phyloP scores from a whole-genome alignment of 495 filamentous ascomycete species.

The Chaetomidium leptoderma region DNA sequence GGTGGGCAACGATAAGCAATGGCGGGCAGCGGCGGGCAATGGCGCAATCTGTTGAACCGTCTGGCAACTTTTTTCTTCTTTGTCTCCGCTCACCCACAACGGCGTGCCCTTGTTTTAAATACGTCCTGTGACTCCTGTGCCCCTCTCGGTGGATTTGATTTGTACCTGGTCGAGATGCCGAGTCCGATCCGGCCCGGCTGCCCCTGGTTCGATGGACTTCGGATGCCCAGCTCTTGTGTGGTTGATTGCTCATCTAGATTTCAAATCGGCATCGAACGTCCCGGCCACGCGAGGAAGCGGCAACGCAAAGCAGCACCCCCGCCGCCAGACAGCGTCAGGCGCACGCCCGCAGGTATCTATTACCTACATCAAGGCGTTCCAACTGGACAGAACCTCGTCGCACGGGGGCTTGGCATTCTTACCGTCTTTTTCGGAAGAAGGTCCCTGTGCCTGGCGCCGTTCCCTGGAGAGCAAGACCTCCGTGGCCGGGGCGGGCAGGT shows the following conservation, averaged over 20 bases:
- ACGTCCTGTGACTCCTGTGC: not conserved
- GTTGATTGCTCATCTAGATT: conserved; percentile 17
- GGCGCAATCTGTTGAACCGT: not conserved
- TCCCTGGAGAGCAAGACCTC: not conserved
- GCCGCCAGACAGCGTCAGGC: not conserved
- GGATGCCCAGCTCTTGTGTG: not conserved
- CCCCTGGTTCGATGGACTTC: conserved; percentile 1
- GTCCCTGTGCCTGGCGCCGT: not conserved
- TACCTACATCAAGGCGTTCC: not conserved
- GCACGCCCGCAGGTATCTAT: not conserved
- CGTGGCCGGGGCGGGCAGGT: too few species aligned
- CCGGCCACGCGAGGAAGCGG: not conserved
- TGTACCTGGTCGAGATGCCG: too few species aligned
- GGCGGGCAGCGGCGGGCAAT: too few species aligned
- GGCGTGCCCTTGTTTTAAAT: conserved; percentile 10
- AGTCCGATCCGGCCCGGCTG: not conserved
- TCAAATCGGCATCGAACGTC: conserved; percentile 5
- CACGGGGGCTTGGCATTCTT: not conserved
- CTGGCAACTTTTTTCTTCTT: not conserved
- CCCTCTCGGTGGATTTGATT: conserved; percentile 1
- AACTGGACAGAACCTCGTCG: not conserved
- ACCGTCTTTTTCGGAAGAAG: conserved; percentile 5
- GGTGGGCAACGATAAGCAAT: too few species aligned
- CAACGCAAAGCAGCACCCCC: not conserved
- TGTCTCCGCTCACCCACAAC: conserved; percentile 5